Evolutionary conservation across 129 eudicot species (phyloP).

Genomic region (Pseudognaphalium luteoalbum): DNA sequence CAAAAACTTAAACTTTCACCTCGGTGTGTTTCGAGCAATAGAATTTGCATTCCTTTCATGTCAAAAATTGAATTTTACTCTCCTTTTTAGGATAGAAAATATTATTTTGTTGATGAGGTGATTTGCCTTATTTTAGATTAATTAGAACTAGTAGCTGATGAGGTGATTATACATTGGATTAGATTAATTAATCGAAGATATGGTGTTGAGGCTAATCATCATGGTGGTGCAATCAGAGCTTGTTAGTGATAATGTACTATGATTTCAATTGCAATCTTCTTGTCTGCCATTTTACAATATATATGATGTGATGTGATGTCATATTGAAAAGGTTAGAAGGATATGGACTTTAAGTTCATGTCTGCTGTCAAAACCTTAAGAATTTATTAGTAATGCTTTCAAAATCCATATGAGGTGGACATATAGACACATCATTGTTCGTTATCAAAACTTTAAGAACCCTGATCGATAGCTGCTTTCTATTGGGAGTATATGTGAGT

Average conservation of each 20-base stretch:
- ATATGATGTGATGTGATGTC: slow-evolving; percentile 5
- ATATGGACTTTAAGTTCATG: neutral
- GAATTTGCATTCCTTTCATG: no score
- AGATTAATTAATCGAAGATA: neutral
- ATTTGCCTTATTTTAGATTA: no score
- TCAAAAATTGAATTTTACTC: no score
- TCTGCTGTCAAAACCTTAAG: neutral
- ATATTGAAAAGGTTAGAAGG: neutral
- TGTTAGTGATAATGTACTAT: neutral
- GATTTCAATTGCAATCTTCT: neutral
- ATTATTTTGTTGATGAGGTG: neutral
- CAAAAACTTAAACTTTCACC: no score
- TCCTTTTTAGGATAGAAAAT: neutral
- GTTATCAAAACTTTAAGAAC: neutral
- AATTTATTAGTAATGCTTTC: neutral
- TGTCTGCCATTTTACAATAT: slow-evolving; percentile 8
- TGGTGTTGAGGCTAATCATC: neutral
- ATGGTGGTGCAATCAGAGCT: neutral
- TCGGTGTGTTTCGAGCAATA: no score
- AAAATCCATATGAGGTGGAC: neutral
- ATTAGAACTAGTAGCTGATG: neutral
- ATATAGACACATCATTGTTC: neutral
- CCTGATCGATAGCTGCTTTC: neutral
- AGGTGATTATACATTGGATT: neutral
- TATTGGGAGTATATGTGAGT: neutral